Base-by-base conservation (phyloP, 768 basidiomycete species). In the Termitomyces bulborhizus region DNA sequence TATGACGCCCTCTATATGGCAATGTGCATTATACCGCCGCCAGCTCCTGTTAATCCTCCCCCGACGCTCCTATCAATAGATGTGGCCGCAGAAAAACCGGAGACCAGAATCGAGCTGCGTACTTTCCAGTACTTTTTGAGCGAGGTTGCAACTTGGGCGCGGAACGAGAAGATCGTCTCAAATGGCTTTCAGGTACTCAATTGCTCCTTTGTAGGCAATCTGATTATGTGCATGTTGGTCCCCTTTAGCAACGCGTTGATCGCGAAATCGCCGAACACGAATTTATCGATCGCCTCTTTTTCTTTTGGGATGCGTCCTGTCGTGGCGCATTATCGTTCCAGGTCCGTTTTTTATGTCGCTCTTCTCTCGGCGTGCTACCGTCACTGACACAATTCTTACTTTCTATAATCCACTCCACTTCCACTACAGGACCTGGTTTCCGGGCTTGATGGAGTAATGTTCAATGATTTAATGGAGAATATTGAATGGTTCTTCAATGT, bases 401-500 rank as follows among this genome's bases (percentile, higher is more conserved):
- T 46, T 29, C 18, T 49, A 12, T 44, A 12, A 36, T 9, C 24
- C 34, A 15, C 21, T 3, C 27, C 32, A 12, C 27, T 36, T 11
- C 9, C 42, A 29, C 49, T 56, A 16, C 65, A 98, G 90, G 94
- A 98, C 66, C 75, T 98, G 12, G 86, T 98, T 9, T 79, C 76
- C 29, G 96, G 97, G 1, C 75, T 98, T 47, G 88, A 97, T 62
- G 87, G 87, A 2, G 90, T 97, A 44, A 90, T 98, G 83, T 89
- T 91, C 73, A 95, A 92, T 60, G 97, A 98, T 68, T 73, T 99
- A 60, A 98, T 98, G 97, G 91, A 94, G 55, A 96, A 92, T 61
- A 96, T 98, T 63, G 92, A 97, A 68, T 99, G 96, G 96, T 96
- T 98, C 73, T 98, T 98, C 73, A 89, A 88, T 62, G 69, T 98